phyloP scores from a whole-genome alignment of 2,329 filamentous ascomycete species.

The Aspergillus pseudoglaucus region DNA sequence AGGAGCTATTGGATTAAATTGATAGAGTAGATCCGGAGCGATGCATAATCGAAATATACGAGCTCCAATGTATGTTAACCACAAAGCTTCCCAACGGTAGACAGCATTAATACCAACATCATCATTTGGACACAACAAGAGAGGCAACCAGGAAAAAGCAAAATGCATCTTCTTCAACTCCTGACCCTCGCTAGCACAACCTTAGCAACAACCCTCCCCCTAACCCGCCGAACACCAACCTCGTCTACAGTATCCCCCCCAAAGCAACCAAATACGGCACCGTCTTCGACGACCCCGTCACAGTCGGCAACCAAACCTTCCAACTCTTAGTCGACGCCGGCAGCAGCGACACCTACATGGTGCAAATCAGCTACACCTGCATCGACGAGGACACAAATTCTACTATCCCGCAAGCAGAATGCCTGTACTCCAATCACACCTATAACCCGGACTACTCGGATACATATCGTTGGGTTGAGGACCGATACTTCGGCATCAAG shows the following conservation, averaged over 20 bases:
- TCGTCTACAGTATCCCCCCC: slow-evolving; percentile 5
- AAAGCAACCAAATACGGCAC: slow-evolving; percentile 9
- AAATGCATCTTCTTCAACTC: too few species aligned
- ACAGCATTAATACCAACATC: too few species aligned
- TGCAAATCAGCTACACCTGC: slow-evolving; percentile 28
- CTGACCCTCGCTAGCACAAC: too few species aligned
- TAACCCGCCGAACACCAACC: neutral
- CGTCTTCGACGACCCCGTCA: slow-evolving; percentile 15
- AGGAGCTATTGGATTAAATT: too few species aligned
- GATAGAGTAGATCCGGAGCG: too few species aligned
- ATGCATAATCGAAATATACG: too few species aligned
- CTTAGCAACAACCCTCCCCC: neutral
- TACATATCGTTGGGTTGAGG: slow-evolving; percentile 11
- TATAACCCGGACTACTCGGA: slow-evolving; percentile 9
- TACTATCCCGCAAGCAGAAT: slow-evolving; percentile 31
- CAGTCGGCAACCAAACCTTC: slow-evolving; percentile 28
- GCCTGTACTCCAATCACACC: slow-evolving; percentile 12
- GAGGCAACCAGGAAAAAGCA: too few species aligned
- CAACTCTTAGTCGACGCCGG: slow-evolving; percentile 42
- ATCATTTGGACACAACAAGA: too few species aligned
- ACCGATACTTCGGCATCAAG: slow-evolving; percentile 18
- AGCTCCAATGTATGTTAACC: too few species aligned
- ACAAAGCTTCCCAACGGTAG: too few species aligned
- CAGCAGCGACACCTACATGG: slow-evolving; percentile 44
- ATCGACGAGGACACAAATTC: slow-evolving; percentile 28